Conservation (phyloP, 805 yeast genomes). For the Suhomyces kilbournensis region DNA sequence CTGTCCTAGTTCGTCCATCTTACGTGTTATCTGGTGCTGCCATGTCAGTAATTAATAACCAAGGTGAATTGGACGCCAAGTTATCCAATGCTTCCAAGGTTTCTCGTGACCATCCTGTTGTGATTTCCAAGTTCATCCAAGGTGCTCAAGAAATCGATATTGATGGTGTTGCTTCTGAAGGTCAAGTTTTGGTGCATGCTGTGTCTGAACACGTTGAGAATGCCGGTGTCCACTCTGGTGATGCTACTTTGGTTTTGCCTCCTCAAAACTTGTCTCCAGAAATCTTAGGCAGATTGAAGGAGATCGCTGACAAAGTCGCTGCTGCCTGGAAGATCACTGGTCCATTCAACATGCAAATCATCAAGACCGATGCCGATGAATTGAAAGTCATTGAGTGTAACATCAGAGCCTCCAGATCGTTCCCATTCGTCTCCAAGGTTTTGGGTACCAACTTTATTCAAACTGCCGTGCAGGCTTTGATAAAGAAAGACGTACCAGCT, state of each 20-base stretch:
- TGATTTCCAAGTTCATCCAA: conserved; percentile 90
- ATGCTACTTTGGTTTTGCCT: conserved; percentile 92
- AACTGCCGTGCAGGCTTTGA: conserved; percentile 84
- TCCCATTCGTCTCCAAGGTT: conserved; percentile 98
- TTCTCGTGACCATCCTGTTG: conserved; percentile 96
- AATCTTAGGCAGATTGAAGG: conserved; percentile 71
- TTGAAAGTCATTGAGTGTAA: conserved; percentile 98
- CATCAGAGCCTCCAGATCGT: conserved; percentile 96
- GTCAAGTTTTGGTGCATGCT: conserved; percentile 88
- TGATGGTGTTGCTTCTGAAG: conserved; percentile 92
- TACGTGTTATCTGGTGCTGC: conserved; percentile 98
- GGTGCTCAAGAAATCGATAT: conserved; percentile 97
- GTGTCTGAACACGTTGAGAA: conserved; percentile 97
- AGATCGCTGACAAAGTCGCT: conserved; percentile 90
- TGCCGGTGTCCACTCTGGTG: conserved; percentile 99
- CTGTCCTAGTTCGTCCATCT: conserved; percentile 96
- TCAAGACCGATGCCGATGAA: conserved; percentile 63
- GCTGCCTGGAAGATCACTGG: conserved; percentile 94
- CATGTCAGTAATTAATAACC: conserved; percentile 85
- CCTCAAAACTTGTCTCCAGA: conserved; percentile 74
- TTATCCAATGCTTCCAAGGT: conserved; percentile 87
- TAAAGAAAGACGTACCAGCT: conserved; percentile 68
- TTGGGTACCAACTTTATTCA: conserved; percentile 93
- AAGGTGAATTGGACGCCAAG: conserved; percentile 76
- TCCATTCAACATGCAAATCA: conserved; percentile 97